These are phyloP conservation scores for Cetraspora pellucida DNA, from an alignment of 192 early-diverging fungal species.

Conservation along the genomic window DNA sequence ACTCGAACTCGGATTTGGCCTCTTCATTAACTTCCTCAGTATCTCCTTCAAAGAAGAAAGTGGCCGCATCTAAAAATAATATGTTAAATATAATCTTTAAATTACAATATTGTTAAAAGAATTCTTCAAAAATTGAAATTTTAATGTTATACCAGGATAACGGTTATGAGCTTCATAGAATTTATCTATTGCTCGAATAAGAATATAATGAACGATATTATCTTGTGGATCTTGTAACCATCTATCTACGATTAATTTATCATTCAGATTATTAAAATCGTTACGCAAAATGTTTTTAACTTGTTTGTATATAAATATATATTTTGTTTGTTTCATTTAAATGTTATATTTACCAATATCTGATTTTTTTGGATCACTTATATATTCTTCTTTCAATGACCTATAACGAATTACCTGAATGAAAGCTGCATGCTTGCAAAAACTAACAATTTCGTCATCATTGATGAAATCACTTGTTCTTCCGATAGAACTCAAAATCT, in stretches of 20 bases:
- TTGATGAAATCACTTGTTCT: conserved; percentile 58
- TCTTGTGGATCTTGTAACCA: conserved; percentile 56
- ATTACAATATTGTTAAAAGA: not conserved
- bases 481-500: conserved; percentile 50
- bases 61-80: conserved; percentile 21
- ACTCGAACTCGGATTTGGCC: not conserved
- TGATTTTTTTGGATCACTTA: conserved; percentile 42
- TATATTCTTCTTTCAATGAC: conserved; percentile 58
- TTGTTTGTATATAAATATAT: not conserved
- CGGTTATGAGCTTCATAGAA: conserved; percentile 61
- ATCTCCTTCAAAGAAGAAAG: conserved; percentile 39
- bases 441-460: conserved; percentile 68
- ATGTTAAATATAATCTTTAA: not conserved
- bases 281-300: not conserved
- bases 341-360: conserved; percentile 51
- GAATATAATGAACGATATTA: conserved; percentile 63
- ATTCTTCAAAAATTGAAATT: not conserved
- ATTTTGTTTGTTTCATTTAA: not conserved
- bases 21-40: conserved; percentile 56
- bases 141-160: conserved; percentile 60
- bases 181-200: conserved; percentile 65
- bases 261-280: too few species aligned
- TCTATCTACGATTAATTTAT: conserved; percentile 37
- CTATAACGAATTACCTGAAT: conserved; percentile 72
- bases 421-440: conserved; percentile 80